These are phyloP conservation scores for Amanita polypyramis DNA, from an alignment of 768 basidiomycete genomes.

Conservation along the genomic window DNA sequence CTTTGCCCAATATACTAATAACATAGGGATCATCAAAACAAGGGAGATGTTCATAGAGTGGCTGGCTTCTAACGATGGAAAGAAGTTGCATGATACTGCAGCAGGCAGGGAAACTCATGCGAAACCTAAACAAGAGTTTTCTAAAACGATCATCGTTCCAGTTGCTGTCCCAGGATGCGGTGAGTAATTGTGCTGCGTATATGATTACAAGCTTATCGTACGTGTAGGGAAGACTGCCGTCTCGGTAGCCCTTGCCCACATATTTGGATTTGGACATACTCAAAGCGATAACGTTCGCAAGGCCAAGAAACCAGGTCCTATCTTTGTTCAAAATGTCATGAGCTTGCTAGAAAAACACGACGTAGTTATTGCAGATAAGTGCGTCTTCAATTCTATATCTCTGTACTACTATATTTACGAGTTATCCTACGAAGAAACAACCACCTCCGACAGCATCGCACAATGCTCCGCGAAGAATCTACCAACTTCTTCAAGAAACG, in stretches of 20 bases:
- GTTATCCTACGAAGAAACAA: constrained; percentile 52
- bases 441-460: constrained; percentile 75
- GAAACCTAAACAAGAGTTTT: constrained; percentile 19
- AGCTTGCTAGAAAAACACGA: constrained; percentile 48
- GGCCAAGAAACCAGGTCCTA: constrained; percentile 56
- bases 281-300: constrained; percentile 83
- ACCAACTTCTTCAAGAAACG: constrained; percentile 14
- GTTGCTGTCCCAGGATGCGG: constrained; percentile 91
- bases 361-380: constrained; percentile 94
- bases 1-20: constrained; percentile 57
- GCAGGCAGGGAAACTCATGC: not conserved
- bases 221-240: constrained; percentile 77
- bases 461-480: constrained; percentile 49
- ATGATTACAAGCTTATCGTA: not conserved
- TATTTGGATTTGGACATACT: constrained; percentile 85
- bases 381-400: constrained; percentile 13
- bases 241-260: constrained; percentile 61
- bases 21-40: constrained; percentile 78
- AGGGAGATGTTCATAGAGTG: constrained; percentile 72
- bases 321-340: constrained; percentile 65
- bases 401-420: not conserved
- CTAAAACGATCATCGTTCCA: constrained; percentile 80
- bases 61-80: constrained; percentile 41
- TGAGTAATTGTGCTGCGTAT: constrained; percentile 25
- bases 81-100: constrained; percentile 9